These are phyloP conservation scores for Colletotrichum nymphaeae DNA, from an alignment of 2,329 filamentous ascomycete genomes.

Conservation along the genomic window DNA sequence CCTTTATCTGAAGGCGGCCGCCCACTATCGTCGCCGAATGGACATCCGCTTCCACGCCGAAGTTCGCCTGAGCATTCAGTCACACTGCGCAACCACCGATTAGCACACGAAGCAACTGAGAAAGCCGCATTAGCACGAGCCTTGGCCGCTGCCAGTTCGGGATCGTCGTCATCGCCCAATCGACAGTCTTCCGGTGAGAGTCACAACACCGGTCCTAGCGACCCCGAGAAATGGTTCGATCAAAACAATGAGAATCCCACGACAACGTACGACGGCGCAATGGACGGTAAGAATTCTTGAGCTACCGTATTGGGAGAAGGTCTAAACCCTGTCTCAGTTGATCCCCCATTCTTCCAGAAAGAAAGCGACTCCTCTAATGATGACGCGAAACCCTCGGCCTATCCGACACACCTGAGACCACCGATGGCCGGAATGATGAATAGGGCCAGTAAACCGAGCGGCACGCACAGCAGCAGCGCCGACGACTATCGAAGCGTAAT, in stretches of 20 bases:
- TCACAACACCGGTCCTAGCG: slow-evolving; percentile 59
- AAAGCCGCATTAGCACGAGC: slow-evolving; percentile 35
- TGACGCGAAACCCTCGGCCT: slow-evolving; percentile 34
- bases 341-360: slow-evolving; percentile 67
- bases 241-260: slow-evolving; percentile 62
- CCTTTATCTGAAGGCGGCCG: slow-evolving; percentile 40
- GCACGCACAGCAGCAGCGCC: slow-evolving; percentile 68
- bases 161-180: slow-evolving; percentile 39
- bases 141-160: slow-evolving; percentile 27
- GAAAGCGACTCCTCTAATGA: slow-evolving; percentile 64
- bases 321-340: slow-evolving; percentile 53
- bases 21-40: slow-evolving; percentile 41
- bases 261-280: slow-evolving; percentile 54
- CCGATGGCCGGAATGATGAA: slow-evolving; percentile 31
- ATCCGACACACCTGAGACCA: slow-evolving; percentile 39
- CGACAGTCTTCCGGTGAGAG: slow-evolving; percentile 62
- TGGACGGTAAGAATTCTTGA: slow-evolving; percentile 59
- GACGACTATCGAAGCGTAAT: slow-evolving; percentile 87
- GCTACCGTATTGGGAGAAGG: background rate
- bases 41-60: slow-evolving; percentile 58
- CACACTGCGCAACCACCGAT: slow-evolving; percentile 58
- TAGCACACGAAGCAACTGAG: slow-evolving; percentile 54
- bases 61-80: slow-evolving; percentile 58
- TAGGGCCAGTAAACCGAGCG: slow-evolving; percentile 40
- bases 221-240: slow-evolving; percentile 67